These are phyloP conservation scores for Rhizomucor miehei DNA, from an alignment of 371 early-diverging fungal genomes.

Conservation along the genomic window DNA sequence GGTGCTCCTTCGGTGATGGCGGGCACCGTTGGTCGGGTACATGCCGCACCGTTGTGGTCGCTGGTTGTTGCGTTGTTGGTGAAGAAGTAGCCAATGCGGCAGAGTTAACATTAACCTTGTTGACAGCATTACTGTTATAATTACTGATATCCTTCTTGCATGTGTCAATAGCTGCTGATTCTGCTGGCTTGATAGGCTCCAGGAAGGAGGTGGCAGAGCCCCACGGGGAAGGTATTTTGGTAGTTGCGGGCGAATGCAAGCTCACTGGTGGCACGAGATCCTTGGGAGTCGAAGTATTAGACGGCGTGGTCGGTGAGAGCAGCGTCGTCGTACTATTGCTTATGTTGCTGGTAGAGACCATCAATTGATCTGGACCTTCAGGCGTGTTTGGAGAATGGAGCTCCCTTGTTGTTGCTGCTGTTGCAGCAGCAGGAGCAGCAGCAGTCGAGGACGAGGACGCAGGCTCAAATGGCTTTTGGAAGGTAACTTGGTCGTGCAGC, in stretches of 20 bases:
- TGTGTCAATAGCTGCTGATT: no score
- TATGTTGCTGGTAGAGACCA: slow-evolving; percentile 1
- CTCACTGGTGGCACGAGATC: no score
- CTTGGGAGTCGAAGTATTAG: slow-evolving; percentile 1
- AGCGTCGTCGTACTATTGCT: background rate
- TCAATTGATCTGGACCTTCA: background rate
- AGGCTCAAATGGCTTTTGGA: slow-evolving; percentile 15
- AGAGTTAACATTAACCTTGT: background rate
- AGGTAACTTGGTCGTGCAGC: background rate
- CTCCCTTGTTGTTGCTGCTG: no score
- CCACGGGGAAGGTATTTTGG: slow-evolving; percentile 22
- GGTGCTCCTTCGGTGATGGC: background rate
- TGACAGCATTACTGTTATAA: background rate
- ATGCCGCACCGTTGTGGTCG: no score
- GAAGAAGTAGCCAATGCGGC: no score
- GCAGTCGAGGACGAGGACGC: background rate
- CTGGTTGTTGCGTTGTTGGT: background rate
- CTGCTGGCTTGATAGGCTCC: background rate
- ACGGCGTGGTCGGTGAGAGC: slow-evolving; percentile 3
- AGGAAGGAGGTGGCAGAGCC: slow-evolving; percentile 8
- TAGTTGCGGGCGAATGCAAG: background rate
- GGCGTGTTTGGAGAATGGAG: slow-evolving; percentile 12
- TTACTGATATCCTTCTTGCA: background rate
- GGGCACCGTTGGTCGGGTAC: background rate
- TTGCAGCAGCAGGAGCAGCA: no score